A percentile compares a stretch with the other conserved stretches of the same genome.
These are phyloP conservation scores for Elymus sibiricus DNA, from an alignment of 176 grass and related monocot genomes.

Conservation along the genomic window DNA sequence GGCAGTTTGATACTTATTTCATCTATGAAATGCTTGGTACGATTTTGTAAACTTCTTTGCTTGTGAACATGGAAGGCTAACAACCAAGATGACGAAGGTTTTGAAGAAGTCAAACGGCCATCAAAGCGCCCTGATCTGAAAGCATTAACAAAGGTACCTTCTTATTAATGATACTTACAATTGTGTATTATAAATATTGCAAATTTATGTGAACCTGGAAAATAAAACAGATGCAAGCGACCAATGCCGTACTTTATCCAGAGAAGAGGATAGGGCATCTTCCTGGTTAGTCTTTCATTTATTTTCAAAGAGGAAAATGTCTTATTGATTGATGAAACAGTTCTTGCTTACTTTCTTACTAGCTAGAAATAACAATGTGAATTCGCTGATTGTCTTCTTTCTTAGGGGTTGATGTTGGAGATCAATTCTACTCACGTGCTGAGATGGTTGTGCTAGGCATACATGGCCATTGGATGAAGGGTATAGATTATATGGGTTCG, in stretches of 20 bases:
- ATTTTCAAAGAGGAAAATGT: slow-evolving; percentile 13
- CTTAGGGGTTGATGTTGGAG: slow-evolving; percentile 61
- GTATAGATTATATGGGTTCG: slow-evolving; percentile 76
- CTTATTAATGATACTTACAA: background rate
- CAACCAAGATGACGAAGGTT: background rate
- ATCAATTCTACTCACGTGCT: slow-evolving; percentile 66
- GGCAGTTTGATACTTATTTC: background rate
- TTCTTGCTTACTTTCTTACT: background rate
- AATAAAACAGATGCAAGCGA: slow-evolving; percentile 37
- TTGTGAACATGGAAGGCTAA: slow-evolving; percentile 18
- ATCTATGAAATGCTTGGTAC: background rate
- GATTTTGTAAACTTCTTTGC: background rate
- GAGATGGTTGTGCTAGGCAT: slow-evolving; percentile 79
- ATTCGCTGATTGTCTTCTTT: slow-evolving; percentile 10
- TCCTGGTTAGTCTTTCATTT: slow-evolving; percentile 33
- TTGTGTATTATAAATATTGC: background rate
- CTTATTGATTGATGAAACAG: background rate
- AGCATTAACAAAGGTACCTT: slow-evolving; percentile 45
- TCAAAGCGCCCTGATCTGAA: slow-evolving; percentile 42
- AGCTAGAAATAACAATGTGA: background rate
- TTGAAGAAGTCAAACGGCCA: slow-evolving; percentile 27
- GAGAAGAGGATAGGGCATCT: slow-evolving; percentile 56
- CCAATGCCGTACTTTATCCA: slow-evolving; percentile 22
- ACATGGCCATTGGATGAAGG: slow-evolving; percentile 71
- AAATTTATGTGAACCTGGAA: slow-evolving; percentile 12